phyloP scores from a whole-genome alignment of 2,329 filamentous ascomycete genomes.

The Aureobasidium sp. region DNA sequence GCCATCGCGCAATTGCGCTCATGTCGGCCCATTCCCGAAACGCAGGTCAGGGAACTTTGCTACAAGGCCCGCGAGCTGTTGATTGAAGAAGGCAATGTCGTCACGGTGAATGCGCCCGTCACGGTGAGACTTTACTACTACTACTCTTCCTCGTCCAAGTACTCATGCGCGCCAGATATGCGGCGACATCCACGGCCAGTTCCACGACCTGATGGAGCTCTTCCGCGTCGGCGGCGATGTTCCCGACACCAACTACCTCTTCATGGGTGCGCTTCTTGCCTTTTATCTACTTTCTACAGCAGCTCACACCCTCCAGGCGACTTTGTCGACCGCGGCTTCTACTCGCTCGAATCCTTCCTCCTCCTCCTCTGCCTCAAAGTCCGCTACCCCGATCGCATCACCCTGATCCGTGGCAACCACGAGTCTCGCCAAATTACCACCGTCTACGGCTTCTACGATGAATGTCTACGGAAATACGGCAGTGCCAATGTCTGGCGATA shows the following conservation, averaged over 20 bases:
- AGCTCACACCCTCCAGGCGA: constrained; percentile 54
- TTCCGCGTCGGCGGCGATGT: constrained; percentile 91
- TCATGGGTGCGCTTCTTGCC: constrained; percentile 68
- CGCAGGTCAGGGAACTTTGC: constrained; percentile 91
- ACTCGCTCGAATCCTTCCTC: constrained; percentile 93
- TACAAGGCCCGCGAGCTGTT: constrained; percentile 94
- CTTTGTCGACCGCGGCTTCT: constrained; percentile 97
- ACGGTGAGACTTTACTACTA: constrained; percentile 50
- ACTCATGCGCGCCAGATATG: constrained; percentile 59
- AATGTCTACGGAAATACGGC: constrained; percentile 92
- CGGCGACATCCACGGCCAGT: constrained; percentile 94
- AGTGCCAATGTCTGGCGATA: constrained; percentile 91
- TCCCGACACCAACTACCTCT: constrained; percentile 92
- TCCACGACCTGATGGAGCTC: constrained; percentile 94
- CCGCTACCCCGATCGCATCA: constrained; percentile 94
- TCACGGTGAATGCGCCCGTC: constrained; percentile 88
- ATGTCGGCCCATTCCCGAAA: constrained; percentile 91
- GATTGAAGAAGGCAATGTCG: constrained; percentile 96
- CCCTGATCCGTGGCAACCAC: constrained; percentile 72
- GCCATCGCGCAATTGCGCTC: constrained; percentile 92
- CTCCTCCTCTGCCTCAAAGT: constrained; percentile 95
- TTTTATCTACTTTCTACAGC: too few relatives aligned
- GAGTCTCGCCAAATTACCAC: constrained; percentile 96
- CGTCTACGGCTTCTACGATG: constrained; percentile 97
- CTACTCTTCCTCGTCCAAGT: background rate